Evolutionary conservation across 2,329 filamentous ascomycete genomes (phyloP), one percentile per base, ranked within the genome.

Genomic region (Trichoderma polysporum): DNA sequence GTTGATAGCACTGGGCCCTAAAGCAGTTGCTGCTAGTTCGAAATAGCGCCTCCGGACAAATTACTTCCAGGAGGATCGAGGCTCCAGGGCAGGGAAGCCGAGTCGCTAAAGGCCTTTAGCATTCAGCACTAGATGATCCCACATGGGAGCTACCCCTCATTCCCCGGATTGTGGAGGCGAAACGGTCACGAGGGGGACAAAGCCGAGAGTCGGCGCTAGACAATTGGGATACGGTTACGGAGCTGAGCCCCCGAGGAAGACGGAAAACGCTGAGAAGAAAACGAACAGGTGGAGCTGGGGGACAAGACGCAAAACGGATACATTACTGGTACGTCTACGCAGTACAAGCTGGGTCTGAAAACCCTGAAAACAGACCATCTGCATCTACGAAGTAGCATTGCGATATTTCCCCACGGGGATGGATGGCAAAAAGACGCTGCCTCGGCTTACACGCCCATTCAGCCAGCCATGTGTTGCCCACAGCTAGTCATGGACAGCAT

Each of bases 121-220:
- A 39, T 52, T 35, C 37, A 47, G 58, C 47, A 45, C 47, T 49
- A 15, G 41, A 57, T n/a, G 15, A 13, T 27, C n/a, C 49, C 49
- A 22, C 47, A 22, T 63, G 39, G 35, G 37, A 67, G 41, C 65
- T 67, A 67, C 65, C 65, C 65, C 65, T 67, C 65, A 67, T 56
- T 52, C 54, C 63, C 62, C 62, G 37, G 62, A 65, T 50, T 66
- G 64, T 58, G 64, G 64, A 66, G 64, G 56, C 62, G 39, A 29
- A 49, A 49, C 50, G 52, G 39, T 66, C 64, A 66, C 64, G 64
- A 66, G 64, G 54, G 39, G 31, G 10, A 47, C 33, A 31, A 29
- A 45, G n/a, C 17, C 19, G 41, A 37, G 31, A 19, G 37, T 31
- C 54, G 54, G 54, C 25, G 54, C 54, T 45, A 45, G 29, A 17